These are phyloP conservation scores for Arbutus unedo DNA, from an alignment of 148 eudicot genomes.

Conservation along the genomic window DNA sequence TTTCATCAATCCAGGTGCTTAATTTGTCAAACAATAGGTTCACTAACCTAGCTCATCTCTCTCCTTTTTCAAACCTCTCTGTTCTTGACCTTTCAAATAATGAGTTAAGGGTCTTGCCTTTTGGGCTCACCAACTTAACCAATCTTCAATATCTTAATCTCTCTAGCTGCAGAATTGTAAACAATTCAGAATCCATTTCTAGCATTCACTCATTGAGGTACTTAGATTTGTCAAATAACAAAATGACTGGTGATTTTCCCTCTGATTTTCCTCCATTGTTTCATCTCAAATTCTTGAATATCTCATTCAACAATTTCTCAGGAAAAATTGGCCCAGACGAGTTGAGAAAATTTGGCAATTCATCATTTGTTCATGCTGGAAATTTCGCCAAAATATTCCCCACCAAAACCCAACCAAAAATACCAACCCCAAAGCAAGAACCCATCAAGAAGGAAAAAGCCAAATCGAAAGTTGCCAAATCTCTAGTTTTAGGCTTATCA, in stretches of 20 bases:
- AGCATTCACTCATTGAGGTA: constrained; percentile 32
- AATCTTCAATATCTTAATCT: constrained; percentile 48
- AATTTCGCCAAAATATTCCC: constrained; percentile 26
- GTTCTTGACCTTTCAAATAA: constrained; percentile 63
- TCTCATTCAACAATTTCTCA: constrained; percentile 71
- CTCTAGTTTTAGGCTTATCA: constrained; percentile 32
- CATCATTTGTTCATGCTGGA: constrained; percentile 63
- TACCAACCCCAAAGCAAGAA: constrained; percentile 19
- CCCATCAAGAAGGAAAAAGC: constrained; percentile 21
- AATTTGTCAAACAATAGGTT: constrained; percentile 65
- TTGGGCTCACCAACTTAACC: constrained; percentile 41
- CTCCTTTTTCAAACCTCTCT: constrained; percentile 46
- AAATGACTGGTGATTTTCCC: constrained; percentile 57
- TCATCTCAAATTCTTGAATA: constrained; percentile 52
- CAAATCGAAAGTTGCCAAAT: constrained; percentile 30
- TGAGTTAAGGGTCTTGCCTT: constrained; percentile 41
- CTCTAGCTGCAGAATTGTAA: constrained; percentile 65
- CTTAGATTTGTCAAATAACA: constrained; percentile 64
- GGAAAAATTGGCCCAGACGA: constrained; percentile 25
- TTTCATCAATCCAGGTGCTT: constrained; percentile 41
- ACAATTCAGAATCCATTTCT: constrained; percentile 39
- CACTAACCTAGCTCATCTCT: constrained; percentile 45
- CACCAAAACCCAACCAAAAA: constrained; percentile 24
- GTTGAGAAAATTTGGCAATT: constrained; percentile 43
- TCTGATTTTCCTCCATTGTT: constrained; percentile 54